These are phyloP conservation scores for Blastobotrys proliferans DNA, from an alignment of 1,139 yeast genomes.

Conservation along the genomic window DNA sequence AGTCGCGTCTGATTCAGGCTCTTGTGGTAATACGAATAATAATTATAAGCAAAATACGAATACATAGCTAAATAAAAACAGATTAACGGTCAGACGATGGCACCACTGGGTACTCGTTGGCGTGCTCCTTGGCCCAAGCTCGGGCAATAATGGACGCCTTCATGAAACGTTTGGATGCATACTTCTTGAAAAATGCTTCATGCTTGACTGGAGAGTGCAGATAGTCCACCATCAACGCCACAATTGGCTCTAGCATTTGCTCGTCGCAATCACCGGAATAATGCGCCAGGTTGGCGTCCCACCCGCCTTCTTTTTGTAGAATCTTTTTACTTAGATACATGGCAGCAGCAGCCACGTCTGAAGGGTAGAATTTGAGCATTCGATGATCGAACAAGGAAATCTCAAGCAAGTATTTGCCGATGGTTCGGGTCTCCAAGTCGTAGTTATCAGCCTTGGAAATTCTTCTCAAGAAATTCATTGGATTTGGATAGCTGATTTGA, in stretches of 20 bases:
- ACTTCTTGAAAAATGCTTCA: conserved; percentile 91
- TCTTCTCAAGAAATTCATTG: conserved; percentile 89
- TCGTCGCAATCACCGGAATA: conserved; percentile 90
- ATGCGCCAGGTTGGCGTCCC: conserved; percentile 76
- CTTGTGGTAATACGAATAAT: no score
- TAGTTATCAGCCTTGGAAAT: conserved; percentile 94
- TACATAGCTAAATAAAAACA: neutral
- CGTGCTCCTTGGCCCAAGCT: conserved; percentile 74
- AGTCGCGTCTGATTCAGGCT: no score
- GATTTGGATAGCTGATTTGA: conserved; percentile 85
- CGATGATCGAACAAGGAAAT: conserved; percentile 76
- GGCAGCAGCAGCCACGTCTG: conserved; percentile 85
- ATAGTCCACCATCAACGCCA: conserved; percentile 72
- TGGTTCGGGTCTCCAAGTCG: conserved; percentile 86
- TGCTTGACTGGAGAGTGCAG: conserved; percentile 81
- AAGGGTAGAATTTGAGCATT: conserved; percentile 74
- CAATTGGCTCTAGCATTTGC: conserved; percentile 64
- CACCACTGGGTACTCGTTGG: conserved; percentile 11
- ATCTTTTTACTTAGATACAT: conserved; percentile 84
- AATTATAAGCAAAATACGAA: no score
- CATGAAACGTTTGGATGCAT: conserved; percentile 86
- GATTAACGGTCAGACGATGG: neutral
- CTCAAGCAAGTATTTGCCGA: conserved; percentile 85
- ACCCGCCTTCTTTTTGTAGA: conserved; percentile 56
- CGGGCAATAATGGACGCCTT: conserved; percentile 85